Evolutionary conservation across 306 rosid genomes (phyloP).

Genomic region (Ammopiptanthus mongolicus): DNA sequence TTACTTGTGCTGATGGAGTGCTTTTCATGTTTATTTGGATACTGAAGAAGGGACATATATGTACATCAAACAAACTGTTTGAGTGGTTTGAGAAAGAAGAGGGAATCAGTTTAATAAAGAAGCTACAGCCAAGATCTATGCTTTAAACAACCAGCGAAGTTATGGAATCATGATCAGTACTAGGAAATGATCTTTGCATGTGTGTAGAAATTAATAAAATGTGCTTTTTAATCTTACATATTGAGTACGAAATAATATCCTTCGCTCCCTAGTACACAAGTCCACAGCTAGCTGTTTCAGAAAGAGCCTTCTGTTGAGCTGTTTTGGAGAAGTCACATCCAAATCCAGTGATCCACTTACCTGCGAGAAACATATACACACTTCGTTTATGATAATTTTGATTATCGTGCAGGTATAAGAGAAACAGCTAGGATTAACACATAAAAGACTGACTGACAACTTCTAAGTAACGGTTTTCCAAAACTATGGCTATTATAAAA

Average conservation of each 20-base stretch:
- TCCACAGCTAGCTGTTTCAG: conserved; percentile 89
- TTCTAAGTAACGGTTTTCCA: not conserved
- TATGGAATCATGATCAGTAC: not conserved
- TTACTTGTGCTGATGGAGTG: not conserved
- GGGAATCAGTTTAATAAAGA: not conserved
- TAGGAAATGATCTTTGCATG: not conserved
- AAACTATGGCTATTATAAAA: not conserved
- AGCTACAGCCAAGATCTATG: not conserved
- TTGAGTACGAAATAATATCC: conserved; percentile 84
- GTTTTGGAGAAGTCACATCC: conserved; percentile 91
- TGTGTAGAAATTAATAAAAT: not conserved
- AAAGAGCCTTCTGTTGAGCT: conserved; percentile 78
- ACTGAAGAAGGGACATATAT: not conserved
- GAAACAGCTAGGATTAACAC: not conserved
- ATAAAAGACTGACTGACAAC: not conserved
- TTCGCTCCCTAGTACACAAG: conserved; percentile 75
- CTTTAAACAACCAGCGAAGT: not conserved
- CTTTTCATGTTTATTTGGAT: not conserved
- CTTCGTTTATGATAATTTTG: not conserved
- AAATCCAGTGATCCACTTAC: conserved; percentile 92
- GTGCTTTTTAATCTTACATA: conserved; percentile 53
- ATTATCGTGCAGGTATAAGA: not conserved
- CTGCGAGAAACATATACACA: conserved; percentile 37
- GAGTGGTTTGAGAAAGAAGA: not conserved
- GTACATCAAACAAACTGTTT: not conserved